phyloP scores from a whole-genome alignment of 768 basidiomycete genomes.

The Leccinum subgranulosum region DNA sequence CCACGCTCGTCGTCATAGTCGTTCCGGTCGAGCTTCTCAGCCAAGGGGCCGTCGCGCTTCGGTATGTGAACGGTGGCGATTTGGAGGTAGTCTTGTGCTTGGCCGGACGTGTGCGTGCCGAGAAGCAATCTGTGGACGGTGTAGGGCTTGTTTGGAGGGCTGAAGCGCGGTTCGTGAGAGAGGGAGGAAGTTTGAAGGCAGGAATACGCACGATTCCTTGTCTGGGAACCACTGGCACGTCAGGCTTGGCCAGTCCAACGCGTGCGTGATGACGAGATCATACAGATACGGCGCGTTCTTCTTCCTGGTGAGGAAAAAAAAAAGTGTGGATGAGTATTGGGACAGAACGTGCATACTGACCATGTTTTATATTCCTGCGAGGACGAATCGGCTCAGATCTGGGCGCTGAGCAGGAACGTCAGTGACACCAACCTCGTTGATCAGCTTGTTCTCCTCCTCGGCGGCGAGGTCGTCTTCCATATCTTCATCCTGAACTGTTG shows the following conservation, averaged over 20 bases:
- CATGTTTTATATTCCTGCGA: conserved; percentile 83
- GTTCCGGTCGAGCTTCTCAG: conserved; percentile 72
- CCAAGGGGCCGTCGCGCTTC: conserved; percentile 65
- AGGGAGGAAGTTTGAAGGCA: not conserved
- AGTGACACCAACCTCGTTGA: conserved; percentile 65
- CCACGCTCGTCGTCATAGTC: conserved; percentile 92
- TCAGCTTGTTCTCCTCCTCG: conserved; percentile 85
- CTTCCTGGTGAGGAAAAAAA: conserved; percentile 54
- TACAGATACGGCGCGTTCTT: conserved; percentile 98
- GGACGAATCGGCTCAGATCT: conserved; percentile 9
- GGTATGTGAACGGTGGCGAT: conserved; percentile 95
- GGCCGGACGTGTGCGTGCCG: conserved; percentile 95
- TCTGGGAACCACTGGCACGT: conserved; percentile 99
- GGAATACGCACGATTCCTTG: conserved; percentile 74
- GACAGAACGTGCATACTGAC: conserved; percentile 35
- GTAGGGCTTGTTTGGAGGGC: conserved; percentile 90
- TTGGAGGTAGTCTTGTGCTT: conserved; percentile 91
- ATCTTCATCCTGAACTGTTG: conserved; percentile 51
- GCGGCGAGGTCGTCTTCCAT: conserved; percentile 77
- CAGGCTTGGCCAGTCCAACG: conserved; percentile 95
- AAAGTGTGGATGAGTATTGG: not conserved
- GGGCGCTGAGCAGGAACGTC: not conserved
- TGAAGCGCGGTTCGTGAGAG: conserved; percentile 29
- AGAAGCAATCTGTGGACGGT: conserved; percentile 91
- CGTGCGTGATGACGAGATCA: conserved; percentile 96